Conservation (phyloP, 108 stramenopile species). For the Bacterosira constricta region DNA sequence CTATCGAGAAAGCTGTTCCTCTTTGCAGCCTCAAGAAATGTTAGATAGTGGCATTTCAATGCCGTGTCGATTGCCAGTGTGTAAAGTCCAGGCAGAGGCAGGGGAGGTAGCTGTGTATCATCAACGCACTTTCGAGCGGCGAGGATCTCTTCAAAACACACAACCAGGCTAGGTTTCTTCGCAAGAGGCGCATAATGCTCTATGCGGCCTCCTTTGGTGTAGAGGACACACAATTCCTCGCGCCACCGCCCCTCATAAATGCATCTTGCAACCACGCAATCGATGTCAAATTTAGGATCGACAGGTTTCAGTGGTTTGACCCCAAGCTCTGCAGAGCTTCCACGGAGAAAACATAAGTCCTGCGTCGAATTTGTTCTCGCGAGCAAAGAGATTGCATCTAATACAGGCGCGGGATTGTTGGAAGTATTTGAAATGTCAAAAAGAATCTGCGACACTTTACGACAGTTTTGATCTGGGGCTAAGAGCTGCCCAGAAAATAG, state of each 20-base stretch:
- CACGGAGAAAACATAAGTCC: conserved; percentile 77
- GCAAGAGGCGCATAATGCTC: conserved; percentile 85
- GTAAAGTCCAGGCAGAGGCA: conserved; percentile 79
- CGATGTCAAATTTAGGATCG: conserved; percentile 47
- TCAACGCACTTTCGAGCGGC: conserved; percentile 56
- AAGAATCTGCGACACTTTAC: conserved; percentile 71
- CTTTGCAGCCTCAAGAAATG: conserved; percentile 58
- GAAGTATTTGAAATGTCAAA: conserved; percentile 53
- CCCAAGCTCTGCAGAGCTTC: conserved; percentile 68
- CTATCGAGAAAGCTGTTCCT: conserved; percentile 54
- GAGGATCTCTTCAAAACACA: conserved; percentile 67
- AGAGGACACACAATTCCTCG: conserved; percentile 88
- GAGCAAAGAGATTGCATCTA: conserved; percentile 51
- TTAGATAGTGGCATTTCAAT: conserved; percentile 82
- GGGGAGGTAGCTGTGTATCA: conserved; percentile 36
- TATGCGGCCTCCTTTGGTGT: conserved; percentile 56
- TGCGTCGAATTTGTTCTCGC: conserved; percentile 54
- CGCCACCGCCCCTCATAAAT: conserved; percentile 94
- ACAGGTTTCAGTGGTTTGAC: conserved; percentile 54
- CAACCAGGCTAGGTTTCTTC: conserved; percentile 75
- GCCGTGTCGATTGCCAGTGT: conserved; percentile 83
- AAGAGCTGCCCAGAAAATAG: conserved; percentile 68
- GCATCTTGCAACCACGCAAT: conserved; percentile 77
- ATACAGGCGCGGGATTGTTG: conserved; percentile 40
- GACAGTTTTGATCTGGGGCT: conserved; percentile 72